These are phyloP conservation scores for Euphorbia schlechtendalii DNA, from an alignment of 441 rosid species.

Conservation along the genomic window DNA sequence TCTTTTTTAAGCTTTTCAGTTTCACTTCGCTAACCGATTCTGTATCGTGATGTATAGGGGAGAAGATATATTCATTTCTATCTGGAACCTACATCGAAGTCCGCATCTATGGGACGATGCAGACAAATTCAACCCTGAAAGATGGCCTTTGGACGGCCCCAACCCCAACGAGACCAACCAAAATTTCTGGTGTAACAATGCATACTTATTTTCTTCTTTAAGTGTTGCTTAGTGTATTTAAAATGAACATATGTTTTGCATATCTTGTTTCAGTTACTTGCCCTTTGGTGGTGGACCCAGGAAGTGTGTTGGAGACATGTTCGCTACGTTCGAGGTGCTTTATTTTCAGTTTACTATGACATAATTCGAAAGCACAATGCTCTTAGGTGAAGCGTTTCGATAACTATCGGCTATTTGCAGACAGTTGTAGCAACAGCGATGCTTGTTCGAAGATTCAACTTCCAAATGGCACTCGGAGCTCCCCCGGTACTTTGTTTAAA, in stretches of 20 bases:
- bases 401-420: slow-evolving; percentile 32
- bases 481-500: slow-evolving; percentile 57
- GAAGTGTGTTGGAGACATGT: slow-evolving; percentile 97
- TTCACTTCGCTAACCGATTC: neutral
- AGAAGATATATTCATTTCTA: slow-evolving; percentile 87
- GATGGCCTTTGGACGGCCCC: slow-evolving; percentile 97
- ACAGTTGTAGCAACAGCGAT: slow-evolving; percentile 81
- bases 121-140: slow-evolving; percentile 85
- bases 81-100: slow-evolving; percentile 94
- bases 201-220: neutral
- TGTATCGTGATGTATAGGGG: slow-evolving; percentile 36
- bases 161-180: slow-evolving; percentile 98
- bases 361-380: neutral
- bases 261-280: slow-evolving; percentile 68
- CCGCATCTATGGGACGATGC: slow-evolving; percentile 77
- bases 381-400: too few species aligned
- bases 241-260: too few species aligned
- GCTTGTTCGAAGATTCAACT: slow-evolving; percentile 78
- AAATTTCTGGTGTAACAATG: slow-evolving; percentile 55
- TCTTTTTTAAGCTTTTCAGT: neutral
- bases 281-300: slow-evolving; percentile 98
- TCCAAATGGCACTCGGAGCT: slow-evolving; percentile 76
- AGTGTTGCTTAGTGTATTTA: neutral
- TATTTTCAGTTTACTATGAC: neutral
- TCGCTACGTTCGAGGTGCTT: slow-evolving; percentile 85